Conservation (phyloP, 225 moss, liverwort and hornwort species). For the Antitrichia curtipendula region DNA sequence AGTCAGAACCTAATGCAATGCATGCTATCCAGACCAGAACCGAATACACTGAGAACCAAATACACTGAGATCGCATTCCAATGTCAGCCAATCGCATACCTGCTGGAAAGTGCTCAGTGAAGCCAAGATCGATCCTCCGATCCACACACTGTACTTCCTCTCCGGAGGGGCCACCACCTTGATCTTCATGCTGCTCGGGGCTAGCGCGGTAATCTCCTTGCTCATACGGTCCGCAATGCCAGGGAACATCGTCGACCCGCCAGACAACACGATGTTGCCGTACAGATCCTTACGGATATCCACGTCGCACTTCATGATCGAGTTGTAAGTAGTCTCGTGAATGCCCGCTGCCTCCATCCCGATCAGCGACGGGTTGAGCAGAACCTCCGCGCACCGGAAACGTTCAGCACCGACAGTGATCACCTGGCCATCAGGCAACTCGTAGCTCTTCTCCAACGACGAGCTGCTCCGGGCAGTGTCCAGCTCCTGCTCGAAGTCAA, state of each 20-base stretch:
- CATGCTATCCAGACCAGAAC: neutral
- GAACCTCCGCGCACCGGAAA: constrained; percentile 83
- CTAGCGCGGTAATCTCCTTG: constrained; percentile 65
- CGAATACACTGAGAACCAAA: too few species aligned
- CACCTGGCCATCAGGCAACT: constrained; percentile 80
- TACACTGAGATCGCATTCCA: too few species aligned
- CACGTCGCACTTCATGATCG: constrained; percentile 99
- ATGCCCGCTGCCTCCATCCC: constrained; percentile 95
- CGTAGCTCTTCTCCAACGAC: constrained; percentile 63
- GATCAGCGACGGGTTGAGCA: constrained; percentile 79
- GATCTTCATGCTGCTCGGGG: constrained; percentile 72
- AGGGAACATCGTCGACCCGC: constrained; percentile 65
- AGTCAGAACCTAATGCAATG: neutral
- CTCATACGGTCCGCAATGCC: constrained; percentile 68
- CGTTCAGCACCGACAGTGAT: constrained; percentile 78
- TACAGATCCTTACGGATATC: constrained; percentile 96
- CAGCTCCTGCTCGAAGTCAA: constrained; percentile 63
- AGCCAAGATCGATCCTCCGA: constrained; percentile 72
- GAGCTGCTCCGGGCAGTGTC: constrained; percentile 59
- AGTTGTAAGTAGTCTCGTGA: constrained; percentile 94
- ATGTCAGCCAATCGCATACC: neutral
- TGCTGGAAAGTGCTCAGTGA: constrained; percentile 98
- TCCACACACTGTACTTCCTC: constrained; percentile 77
- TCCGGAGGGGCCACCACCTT: constrained; percentile 69
- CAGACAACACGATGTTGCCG: constrained; percentile 77